Evolutionary conservation across 495 filamentous ascomycete species (phyloP).

Genomic region (Tuber umbilicatum): DNA sequence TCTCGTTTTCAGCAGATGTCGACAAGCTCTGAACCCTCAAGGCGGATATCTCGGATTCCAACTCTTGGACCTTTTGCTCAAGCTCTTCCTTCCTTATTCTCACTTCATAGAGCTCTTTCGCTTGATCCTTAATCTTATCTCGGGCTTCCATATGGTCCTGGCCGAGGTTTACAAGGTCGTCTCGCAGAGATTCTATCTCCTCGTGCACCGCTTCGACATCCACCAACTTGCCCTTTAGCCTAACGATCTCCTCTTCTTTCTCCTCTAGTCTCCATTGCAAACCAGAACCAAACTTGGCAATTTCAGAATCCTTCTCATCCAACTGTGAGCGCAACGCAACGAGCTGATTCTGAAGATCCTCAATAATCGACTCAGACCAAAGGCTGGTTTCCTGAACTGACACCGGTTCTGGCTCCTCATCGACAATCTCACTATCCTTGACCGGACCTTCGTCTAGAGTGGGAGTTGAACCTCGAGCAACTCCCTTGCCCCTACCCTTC

Average conservation of each 20-base stretch:
- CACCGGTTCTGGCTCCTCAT: conserved; percentile 25
- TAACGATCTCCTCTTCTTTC: conserved; percentile 65
- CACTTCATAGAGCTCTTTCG: conserved; percentile 60
- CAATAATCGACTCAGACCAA: conserved; percentile 33
- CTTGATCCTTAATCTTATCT: conserved; percentile 66
- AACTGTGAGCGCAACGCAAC: conserved; percentile 46
- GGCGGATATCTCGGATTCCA: conserved; percentile 49
- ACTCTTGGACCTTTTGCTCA: conserved; percentile 40
- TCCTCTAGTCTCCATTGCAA: conserved; percentile 47
- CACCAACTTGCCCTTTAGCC: conserved; percentile 58
- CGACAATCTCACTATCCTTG: conserved; percentile 39
- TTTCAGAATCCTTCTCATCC: conserved; percentile 45
- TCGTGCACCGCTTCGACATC: conserved; percentile 74
- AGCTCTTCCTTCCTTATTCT: conserved; percentile 49
- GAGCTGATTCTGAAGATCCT: conserved; percentile 51
- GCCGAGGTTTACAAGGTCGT: conserved; percentile 68
- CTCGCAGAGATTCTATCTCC: conserved; percentile 75
- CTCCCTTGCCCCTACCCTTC: conserved; percentile 57
- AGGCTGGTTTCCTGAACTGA: not conserved
- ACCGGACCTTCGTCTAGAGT: conserved; percentile 35
- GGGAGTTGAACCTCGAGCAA: conserved; percentile 44
- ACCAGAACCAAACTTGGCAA: not conserved
- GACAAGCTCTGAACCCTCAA: conserved; percentile 58
- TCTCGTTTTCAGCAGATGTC: conserved; percentile 49
- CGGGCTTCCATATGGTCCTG: conserved; percentile 77